Percentiles rank a stretch among this genome's conserved stretches.
These are phyloP conservation scores for Datisca glomerata DNA, from an alignment of 306 rosid species.

Conservation along the genomic window DNA sequence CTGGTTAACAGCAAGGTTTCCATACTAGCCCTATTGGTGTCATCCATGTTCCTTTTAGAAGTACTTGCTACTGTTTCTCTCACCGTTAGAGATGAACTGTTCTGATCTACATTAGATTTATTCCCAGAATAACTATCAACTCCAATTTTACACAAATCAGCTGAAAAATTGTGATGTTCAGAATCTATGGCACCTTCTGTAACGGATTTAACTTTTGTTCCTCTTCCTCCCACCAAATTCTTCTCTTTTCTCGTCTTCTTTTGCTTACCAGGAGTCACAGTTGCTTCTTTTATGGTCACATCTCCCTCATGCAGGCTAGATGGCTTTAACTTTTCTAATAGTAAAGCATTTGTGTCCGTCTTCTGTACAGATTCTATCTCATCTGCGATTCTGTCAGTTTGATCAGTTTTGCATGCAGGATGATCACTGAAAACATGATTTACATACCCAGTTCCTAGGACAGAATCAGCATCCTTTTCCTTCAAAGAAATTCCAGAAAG, in stretches of 20 bases:
- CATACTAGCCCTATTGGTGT: conserved; percentile 10
- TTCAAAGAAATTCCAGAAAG: conserved; percentile 11
- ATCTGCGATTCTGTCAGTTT: conserved; percentile 18
- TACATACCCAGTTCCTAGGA: conserved; percentile 12
- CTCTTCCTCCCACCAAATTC: conserved; percentile 22
- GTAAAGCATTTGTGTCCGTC: conserved; percentile 19
- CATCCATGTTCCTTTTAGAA: conserved; percentile 4
- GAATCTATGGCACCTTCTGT: conserved; percentile 17
- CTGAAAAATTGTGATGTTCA: conserved; percentile 12
- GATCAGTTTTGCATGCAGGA: conserved; percentile 15
- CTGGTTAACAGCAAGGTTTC: conserved; percentile 19
- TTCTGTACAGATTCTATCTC: conserved; percentile 22
- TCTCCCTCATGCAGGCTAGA: conserved; percentile 16
- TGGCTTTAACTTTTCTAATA: conserved; percentile 17
- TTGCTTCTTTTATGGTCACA: conserved; percentile 14
- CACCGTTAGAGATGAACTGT: conserved; percentile 22
- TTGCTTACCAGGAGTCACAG: conserved; percentile 21
- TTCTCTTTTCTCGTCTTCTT: conserved; percentile 25
- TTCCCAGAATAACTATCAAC: conserved; percentile 18
- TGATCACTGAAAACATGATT: conserved; percentile 15
- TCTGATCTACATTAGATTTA: conserved; percentile 22
- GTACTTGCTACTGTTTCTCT: conserved; percentile 17
- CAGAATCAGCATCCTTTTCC: conserved; percentile 20
- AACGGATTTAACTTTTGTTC: conserved; percentile 7
- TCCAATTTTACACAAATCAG: conserved; percentile 20